Base-by-base conservation (phyloP, 768 basidiomycete species). In the Phlebiopsis flavidoalba region DNA sequence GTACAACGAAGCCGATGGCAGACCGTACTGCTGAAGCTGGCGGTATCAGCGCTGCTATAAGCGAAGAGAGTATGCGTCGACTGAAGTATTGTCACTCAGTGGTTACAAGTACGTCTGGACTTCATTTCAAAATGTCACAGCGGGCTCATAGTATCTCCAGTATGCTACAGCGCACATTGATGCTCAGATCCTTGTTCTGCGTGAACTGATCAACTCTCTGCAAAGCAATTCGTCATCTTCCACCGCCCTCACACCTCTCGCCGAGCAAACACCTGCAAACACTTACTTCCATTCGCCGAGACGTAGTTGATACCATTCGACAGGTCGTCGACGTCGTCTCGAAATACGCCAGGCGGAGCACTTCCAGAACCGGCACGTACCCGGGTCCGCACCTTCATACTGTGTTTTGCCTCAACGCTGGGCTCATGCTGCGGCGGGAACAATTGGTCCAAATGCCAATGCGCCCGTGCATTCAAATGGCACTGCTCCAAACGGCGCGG, bases 141-240 rank as follows among this genome's bases (percentile, higher is more conserved):
- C 17, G 15, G 15, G 63, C 45, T 57, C 26, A 43, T 46, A 58
- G 58, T 47, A 22, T 26, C 24, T 12, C 2, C 61, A 94, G 92
- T 95, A 91, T 68, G 93, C 94, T 8, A 94, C 93, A 0, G 76
- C 80, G 0, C 92, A 91, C 61, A 94, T 95, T 66, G 92, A 95
- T 67, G 85, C 87, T 2, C 94, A 95, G 67, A 95, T 94, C 47
- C 77, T 88, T 24, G 81, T 93, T 57, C 80, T 96, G 11, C 88
- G 91, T 5, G 87, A 91, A 63, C 94, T 95, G 69, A 93, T 89
- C 46, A 83, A 85, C 5, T 84, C 86, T 8, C 75, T 91, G 1
- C 86, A 88, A 59, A 31, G 56, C 40, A 76, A 80, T 2, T 66
- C 71, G 19, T 60, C 67, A 63, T 81, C 82, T 0, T 71, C 71